phyloP scores from a whole-genome alignment of 352 stramenopile genomes.

The Phytopythium ostracodes region DNA sequence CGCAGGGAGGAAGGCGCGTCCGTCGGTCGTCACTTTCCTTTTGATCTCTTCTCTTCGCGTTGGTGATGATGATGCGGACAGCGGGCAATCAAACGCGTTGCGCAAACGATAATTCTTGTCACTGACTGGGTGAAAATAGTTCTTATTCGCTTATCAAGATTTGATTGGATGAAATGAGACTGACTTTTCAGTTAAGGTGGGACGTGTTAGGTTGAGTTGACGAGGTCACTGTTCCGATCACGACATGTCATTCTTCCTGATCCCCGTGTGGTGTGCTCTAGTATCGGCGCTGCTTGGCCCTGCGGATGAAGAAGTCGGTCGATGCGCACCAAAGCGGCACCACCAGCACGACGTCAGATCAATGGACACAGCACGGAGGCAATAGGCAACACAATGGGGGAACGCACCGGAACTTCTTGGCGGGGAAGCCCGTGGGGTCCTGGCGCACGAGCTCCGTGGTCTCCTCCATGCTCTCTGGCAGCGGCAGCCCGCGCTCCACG shows the following conservation, averaged over 20 bases:
- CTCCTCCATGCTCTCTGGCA: constrained; percentile 74
- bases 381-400: background rate
- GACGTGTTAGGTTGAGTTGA: constrained; percentile 6
- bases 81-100: background rate
- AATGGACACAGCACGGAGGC: background rate
- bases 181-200: background rate
- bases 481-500: constrained; percentile 63
- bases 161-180: constrained; percentile 18
- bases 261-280: constrained; percentile 17
- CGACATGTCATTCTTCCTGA: constrained; percentile 5
- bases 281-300: constrained; percentile 71
- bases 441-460: constrained; percentile 76
- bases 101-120: constrained; percentile 6
- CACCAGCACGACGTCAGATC: background rate
- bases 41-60: background rate
- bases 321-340: background rate
- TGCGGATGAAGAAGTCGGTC: constrained; percentile 12
- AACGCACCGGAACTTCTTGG: constrained; percentile 75
- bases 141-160: background rate
- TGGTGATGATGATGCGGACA: background rate
- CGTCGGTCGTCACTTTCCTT: background rate
- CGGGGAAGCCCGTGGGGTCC: constrained; percentile 82
- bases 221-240: background rate
- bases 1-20: background rate
- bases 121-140: constrained; percentile 16